Evolutionary conservation across 805 yeast genomes (phyloP).

Genomic region (Pichia californica): DNA sequence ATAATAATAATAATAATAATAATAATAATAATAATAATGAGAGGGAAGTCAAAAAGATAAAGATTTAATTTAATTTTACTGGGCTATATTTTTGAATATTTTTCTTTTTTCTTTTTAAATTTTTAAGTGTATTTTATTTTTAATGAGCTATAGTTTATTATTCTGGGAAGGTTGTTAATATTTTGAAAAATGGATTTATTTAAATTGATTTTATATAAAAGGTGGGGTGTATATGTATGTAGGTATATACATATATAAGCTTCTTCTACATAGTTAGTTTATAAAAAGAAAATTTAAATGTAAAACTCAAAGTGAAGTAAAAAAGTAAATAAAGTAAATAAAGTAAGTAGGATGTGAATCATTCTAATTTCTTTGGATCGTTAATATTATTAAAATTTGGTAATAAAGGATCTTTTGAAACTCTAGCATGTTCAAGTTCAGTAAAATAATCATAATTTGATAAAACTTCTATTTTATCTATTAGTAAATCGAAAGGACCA

Average conservation of each 20-base stretch:
- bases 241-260: too few relatives aligned
- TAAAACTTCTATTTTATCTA: constrained; percentile 69
- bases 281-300: too few relatives aligned
- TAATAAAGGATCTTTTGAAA: constrained; percentile 12
- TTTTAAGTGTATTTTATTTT: too few relatives aligned
- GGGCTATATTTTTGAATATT: too few relatives aligned
- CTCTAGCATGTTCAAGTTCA: constrained; percentile 34
- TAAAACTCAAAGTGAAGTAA: neutral
- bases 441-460: constrained; percentile 46
- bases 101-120: too few relatives aligned
- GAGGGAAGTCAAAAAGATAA: neutral
- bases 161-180: too few relatives aligned
- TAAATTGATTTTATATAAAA: too few relatives aligned
- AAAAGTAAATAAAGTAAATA: neutral
- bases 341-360: neutral
- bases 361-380: neutral
- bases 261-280: too few relatives aligned
- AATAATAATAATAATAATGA: neutral
- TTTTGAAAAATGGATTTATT: too few relatives aligned
- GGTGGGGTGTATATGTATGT: too few relatives aligned
- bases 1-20: neutral
- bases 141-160: too few relatives aligned
- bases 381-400: neutral
- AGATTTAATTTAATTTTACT: neutral
- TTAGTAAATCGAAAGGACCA: constrained; percentile 65